Percentiles rank a stretch among this genome's conserved stretches.
These are phyloP conservation scores for Wickerhamomyces mucosus DNA, from an alignment of 805 yeast genomes.

Conservation along the genomic window DNA sequence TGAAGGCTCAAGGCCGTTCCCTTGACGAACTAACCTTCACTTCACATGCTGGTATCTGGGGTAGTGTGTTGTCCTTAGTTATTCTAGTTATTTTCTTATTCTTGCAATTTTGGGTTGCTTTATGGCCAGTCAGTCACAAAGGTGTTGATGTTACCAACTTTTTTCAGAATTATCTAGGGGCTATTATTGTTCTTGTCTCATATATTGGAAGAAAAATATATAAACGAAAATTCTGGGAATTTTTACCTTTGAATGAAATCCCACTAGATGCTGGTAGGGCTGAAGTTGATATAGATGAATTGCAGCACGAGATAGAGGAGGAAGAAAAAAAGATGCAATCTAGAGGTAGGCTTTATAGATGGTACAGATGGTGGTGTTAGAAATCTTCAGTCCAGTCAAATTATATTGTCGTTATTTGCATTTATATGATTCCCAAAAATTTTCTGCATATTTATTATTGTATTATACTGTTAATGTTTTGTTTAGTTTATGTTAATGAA, in stretches of 20 bases:
- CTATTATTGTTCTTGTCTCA: constrained; percentile 28
- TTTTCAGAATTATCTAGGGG: constrained; percentile 33
- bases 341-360: constrained; percentile 37
- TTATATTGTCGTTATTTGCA: no score
- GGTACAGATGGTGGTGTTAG: constrained; percentile 48
- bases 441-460: no score
- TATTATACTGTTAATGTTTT: no score
- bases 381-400: no score
- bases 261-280: constrained; percentile 60
- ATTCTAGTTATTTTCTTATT: constrained; percentile 28
- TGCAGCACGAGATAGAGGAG: constrained; percentile 48
- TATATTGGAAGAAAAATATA: constrained; percentile 34
- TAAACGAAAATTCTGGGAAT: constrained; percentile 31
- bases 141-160: constrained; percentile 24
- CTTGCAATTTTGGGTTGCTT: constrained; percentile 40
- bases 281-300: constrained; percentile 44
- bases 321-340: constrained; percentile 40
- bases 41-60: constrained; percentile 33
- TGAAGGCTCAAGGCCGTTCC: constrained; percentile 31
- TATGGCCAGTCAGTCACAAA: constrained; percentile 32
- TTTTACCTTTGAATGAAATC: constrained; percentile 37
- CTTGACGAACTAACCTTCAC: constrained; percentile 31
- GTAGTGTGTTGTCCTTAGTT: constrained; percentile 30
- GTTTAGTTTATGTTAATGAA: no score
- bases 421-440: no score